Base-by-base conservation (phyloP, 768 basidiomycete genomes). In the Lactifluus volemus region DNA sequence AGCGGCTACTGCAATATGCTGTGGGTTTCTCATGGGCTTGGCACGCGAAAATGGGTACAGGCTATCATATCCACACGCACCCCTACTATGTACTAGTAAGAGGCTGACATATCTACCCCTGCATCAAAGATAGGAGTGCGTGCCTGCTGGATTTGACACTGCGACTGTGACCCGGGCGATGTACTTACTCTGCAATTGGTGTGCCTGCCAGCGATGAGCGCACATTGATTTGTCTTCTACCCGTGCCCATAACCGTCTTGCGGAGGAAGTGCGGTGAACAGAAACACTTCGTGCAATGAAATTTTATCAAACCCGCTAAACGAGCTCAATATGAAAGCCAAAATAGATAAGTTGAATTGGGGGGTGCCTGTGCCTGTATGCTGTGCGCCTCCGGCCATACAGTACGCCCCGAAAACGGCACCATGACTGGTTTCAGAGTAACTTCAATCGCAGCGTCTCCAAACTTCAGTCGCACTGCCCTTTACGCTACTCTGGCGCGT, bases 361-460 rank as follows among this genome's bases (percentile, higher is more conserved):
- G 42, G 30, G 8, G 61, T 62, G 55, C 61, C 55, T 62, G 61
- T 61, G 60, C 60, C 55, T 57, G 36, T n/a, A 38, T 53, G 55
- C 55, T 53, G 61, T 55, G 54, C 60, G 36, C n/a, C 38, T 7
- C 21, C 48, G 9, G 41, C 25, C 25, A 25, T 25, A 25, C 25
- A 25, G 25, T 25, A 2, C 25, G 25, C 25, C 25, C 25, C 25
- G 25, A 25, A 25, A 25, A n/a, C 6, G 2, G 44, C 9, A 10
- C 25, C n/a, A 19, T n/a, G 19, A 2, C 38, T 5, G 38, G 38
- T 12, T 4, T 39, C 12, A 39, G 12, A 39, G 38, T 12, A 39
- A 34, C 32, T 34, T 32, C 12, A 12, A 38, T 17, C 41, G 15
- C 41, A 41, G 15, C 14, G 29, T 12, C 2, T 9, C 11, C 5